Percentiles rank a stretch among this genome's conserved stretches.
phyloP scores from a whole-genome alignment of 2,329 filamentous ascomycete species.

The Fusarium robinianum region DNA sequence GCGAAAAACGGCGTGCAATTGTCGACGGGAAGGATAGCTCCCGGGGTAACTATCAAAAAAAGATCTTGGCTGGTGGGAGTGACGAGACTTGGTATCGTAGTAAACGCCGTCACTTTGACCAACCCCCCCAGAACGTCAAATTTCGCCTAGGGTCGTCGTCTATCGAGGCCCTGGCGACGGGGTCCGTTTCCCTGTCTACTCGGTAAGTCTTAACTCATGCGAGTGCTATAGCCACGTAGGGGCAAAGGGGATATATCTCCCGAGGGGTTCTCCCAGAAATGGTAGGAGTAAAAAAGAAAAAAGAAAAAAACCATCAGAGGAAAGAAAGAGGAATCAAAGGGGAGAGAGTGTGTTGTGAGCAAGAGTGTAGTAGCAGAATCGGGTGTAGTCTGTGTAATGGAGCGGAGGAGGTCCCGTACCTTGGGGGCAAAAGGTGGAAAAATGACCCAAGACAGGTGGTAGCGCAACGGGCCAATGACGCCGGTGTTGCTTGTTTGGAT shows the following conservation, averaged over 20 bases:
- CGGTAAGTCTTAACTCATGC: constrained; percentile 21
- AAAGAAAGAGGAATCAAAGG: constrained; percentile 10
- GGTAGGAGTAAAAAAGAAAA: constrained; percentile 6
- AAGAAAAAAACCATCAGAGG: not conserved
- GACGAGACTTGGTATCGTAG: constrained; percentile 11
- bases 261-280: constrained; percentile 4
- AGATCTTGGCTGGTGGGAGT: constrained; percentile 20
- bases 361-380: not conserved
- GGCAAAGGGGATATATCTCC: constrained; percentile 14
- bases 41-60: constrained; percentile 24
- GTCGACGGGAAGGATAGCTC: constrained; percentile 17
- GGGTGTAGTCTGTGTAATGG: not conserved
- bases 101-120: constrained; percentile 25
- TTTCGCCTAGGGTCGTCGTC: constrained; percentile 14
- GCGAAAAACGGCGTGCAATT: no score
- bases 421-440: constrained; percentile 1
- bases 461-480: constrained; percentile 34
- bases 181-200: constrained; percentile 15
- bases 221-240: constrained; percentile 9
- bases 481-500: constrained; percentile 34
- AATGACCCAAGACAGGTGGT: constrained; percentile 26
- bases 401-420: not conserved
- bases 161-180: constrained; percentile 5
- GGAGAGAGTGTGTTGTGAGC: constrained; percentile 19
- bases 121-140: constrained; percentile 27